These are phyloP conservation scores for Ceratorhiza oryzae-sativae DNA, from an alignment of 1,284 basidiomycete genomes.

Conservation along the genomic window DNA sequence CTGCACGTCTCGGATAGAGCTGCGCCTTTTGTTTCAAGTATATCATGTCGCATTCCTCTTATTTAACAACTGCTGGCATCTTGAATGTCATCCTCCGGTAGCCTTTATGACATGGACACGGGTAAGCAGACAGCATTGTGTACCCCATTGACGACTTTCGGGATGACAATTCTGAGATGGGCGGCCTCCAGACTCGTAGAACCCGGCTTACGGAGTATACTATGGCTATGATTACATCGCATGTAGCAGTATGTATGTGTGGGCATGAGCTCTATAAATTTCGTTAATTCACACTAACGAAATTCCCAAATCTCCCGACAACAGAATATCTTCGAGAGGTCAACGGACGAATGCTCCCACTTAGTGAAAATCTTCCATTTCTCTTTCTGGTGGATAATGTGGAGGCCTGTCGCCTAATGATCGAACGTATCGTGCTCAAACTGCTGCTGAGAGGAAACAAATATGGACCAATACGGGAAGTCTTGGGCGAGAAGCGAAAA, in stretches of 20 bases:
- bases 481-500: slow-evolving; percentile 14
- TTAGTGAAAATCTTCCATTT: slow-evolving; percentile 25
- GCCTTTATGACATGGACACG: too few relatives aligned
- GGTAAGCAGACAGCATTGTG: background rate
- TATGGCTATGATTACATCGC: slow-evolving; percentile 19
- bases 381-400: slow-evolving; percentile 9
- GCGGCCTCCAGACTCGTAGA: slow-evolving; percentile 7
- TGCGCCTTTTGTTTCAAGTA: background rate
- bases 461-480: slow-evolving; percentile 13
- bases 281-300: background rate
- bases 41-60: background rate
- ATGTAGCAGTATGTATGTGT: background rate
- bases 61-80: too few relatives aligned
- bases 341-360: slow-evolving; percentile 28
- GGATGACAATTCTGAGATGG: slow-evolving; percentile 18
- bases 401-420: slow-evolving; percentile 14
- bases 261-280: background rate
- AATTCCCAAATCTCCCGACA: background rate
- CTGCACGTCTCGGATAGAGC: background rate
- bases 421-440: background rate
- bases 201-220: slow-evolving; percentile 23
- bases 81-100: too few relatives aligned
- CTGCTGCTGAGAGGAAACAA: slow-evolving; percentile 14
- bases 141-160: slow-evolving; percentile 22
- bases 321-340: slow-evolving; percentile 27